Conservation (phyloP, 371 early-diverging fungal genomes). For the Rhizopus microsporus region DNA sequence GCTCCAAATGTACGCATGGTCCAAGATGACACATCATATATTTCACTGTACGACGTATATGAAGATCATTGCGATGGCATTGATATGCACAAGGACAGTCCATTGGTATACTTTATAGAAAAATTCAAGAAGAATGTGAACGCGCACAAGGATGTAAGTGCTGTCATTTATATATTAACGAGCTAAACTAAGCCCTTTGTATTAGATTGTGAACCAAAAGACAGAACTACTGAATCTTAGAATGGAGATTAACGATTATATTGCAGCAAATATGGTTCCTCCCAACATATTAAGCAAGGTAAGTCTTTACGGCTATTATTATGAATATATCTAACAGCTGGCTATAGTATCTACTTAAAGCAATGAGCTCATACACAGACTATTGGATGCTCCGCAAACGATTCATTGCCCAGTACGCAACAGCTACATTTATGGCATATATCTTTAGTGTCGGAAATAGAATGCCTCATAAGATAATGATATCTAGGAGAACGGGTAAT, state of each 20-base stretch:
- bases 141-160: constrained; percentile 40
- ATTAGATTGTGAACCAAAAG: constrained; percentile 46
- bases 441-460: constrained; percentile 85
- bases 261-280: constrained; percentile 77
- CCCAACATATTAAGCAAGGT: constrained; percentile 77
- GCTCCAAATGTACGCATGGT: constrained; percentile 92
- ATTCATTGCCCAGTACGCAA: constrained; percentile 88
- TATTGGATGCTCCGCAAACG: constrained; percentile 92
- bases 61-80: constrained; percentile 75
- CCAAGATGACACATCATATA: constrained; percentile 85
- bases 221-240: constrained; percentile 72
- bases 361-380: constrained; percentile 79
- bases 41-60: constrained; percentile 83
- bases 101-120: constrained; percentile 71
- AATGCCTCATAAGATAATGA: constrained; percentile 81
- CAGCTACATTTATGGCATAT: constrained; percentile 90
- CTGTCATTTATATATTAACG: neutral
- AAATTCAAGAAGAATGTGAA: constrained; percentile 56
- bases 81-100: constrained; percentile 79
- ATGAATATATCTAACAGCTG: neutral
- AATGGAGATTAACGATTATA: constrained; percentile 82
- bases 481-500: constrained; percentile 80
- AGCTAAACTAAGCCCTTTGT: neutral
- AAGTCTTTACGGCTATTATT: neutral
- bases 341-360: constrained; percentile 61